Conservation (phyloP, 225 moss, liverwort and hornwort genomes). For the Pleurozium schreberi region DNA sequence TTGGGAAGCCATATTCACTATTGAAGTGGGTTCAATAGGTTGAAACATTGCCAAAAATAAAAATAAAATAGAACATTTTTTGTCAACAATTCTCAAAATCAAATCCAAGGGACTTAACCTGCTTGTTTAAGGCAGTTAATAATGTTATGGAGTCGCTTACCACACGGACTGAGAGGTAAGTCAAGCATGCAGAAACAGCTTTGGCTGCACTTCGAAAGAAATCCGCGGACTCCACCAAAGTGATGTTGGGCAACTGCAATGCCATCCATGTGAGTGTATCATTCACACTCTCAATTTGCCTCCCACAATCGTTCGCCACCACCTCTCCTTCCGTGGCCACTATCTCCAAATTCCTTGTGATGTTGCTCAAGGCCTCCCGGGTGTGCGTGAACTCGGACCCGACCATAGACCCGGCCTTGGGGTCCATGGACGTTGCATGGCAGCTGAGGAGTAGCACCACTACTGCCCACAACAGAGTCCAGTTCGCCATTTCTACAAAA, state of each 20-base stretch:
- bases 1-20: too few species aligned
- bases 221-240: not conserved
- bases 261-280: constrained; percentile 14
- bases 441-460: not conserved
- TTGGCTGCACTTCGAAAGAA: constrained; percentile 9
- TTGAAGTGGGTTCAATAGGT: too few species aligned
- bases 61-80: too few species aligned
- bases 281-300: constrained; percentile 12
- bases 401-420: not conserved
- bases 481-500: not conserved
- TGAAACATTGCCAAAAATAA: too few species aligned
- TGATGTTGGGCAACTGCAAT: not conserved
- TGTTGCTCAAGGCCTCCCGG: not conserved
- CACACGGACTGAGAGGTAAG: constrained; percentile 2
- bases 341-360: not conserved
- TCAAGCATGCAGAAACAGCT: not conserved
- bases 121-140: not conserved
- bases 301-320: constrained; percentile 7
- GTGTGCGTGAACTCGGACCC: not conserved
- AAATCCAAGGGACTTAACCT: too few species aligned
- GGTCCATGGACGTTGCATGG: not conserved
- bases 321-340: not conserved
- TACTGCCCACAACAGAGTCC: not conserved
- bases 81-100: too few species aligned
- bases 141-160: not conserved